phyloP scores from a whole-genome alignment of 208 protist species.

The Tritrichomonas musculus region DNA sequence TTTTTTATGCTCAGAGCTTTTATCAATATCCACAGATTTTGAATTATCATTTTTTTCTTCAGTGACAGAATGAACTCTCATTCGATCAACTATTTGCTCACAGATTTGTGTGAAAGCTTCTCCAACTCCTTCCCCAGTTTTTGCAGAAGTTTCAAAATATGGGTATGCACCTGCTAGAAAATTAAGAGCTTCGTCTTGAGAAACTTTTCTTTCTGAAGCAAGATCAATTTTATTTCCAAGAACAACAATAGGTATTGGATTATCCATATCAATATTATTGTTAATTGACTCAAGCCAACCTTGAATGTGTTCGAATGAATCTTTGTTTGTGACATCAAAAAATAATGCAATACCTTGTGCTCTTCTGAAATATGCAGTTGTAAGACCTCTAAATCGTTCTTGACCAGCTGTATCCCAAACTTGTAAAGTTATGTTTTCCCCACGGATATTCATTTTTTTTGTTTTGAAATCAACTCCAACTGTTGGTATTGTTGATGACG shows the following conservation, averaged over 20 bases:
- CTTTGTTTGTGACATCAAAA: neutral
- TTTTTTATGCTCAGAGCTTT: too few relatives aligned
- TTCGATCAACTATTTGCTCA: too few relatives aligned
- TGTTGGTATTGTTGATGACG: neutral
- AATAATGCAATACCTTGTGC: neutral
- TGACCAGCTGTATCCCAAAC: too few relatives aligned
- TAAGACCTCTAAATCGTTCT: neutral
- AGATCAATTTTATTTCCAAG: conserved; percentile 3
- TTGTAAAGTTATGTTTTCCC: neutral
- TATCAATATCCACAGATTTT: too few relatives aligned
- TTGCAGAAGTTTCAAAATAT: too few relatives aligned
- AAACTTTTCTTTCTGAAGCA: neutral
- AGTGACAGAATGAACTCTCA: too few relatives aligned
- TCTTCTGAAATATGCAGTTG: neutral
- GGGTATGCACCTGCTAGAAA: too few relatives aligned
- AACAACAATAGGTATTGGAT: conserved; percentile 3
- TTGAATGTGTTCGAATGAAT: neutral
- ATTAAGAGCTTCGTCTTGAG: too few relatives aligned
- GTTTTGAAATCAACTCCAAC: neutral
- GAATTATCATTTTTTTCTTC: too few relatives aligned
- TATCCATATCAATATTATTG: neutral
- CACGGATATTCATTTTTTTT: neutral
- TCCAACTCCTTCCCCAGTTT: too few relatives aligned
- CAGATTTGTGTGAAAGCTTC: too few relatives aligned
- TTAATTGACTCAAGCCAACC: neutral